Evolutionary conservation across 176 grass and related monocot genomes (phyloP).

Genomic region (Oryza punctata): DNA sequence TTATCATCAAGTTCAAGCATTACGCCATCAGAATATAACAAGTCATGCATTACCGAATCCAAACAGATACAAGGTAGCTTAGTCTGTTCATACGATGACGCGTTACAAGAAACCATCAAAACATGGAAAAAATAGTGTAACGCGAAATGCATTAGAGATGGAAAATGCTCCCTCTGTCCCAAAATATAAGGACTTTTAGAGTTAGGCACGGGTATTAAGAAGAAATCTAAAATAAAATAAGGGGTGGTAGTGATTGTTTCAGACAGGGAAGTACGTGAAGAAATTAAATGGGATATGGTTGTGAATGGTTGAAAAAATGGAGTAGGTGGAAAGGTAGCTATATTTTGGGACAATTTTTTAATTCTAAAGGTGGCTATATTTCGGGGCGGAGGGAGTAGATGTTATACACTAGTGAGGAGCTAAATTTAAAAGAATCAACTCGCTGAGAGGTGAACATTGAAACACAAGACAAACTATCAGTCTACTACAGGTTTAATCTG

Average conservation of each 20-base stretch:
- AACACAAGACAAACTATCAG: neutral
- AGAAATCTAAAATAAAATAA: too few relatives aligned
- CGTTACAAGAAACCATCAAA: neutral
- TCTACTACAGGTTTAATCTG: neutral
- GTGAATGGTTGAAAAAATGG: too few relatives aligned
- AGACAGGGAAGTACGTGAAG: too few relatives aligned
- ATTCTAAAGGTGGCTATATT: too few relatives aligned
- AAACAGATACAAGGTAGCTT: neutral
- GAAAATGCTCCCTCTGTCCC: neutral
- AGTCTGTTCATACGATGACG: neutral
- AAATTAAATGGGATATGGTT: too few relatives aligned
- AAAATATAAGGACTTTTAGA: too few relatives aligned
- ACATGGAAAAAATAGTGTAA: neutral
- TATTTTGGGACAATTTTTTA: too few relatives aligned
- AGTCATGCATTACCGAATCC: neutral
- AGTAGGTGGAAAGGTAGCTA: too few relatives aligned
- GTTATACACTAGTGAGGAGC: neutral
- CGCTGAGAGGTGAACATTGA: constrained; percentile 5
- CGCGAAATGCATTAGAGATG: neutral
- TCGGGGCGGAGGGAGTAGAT: too few relatives aligned
- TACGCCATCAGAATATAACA: neutral
- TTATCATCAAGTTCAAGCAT: neutral
- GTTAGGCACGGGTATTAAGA: too few relatives aligned
- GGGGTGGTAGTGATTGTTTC: too few relatives aligned
- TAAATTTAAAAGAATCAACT: neutral